Conservation (phyloP, 2,329 filamentous ascomycete species). For the Epichloe elymi region DNA sequence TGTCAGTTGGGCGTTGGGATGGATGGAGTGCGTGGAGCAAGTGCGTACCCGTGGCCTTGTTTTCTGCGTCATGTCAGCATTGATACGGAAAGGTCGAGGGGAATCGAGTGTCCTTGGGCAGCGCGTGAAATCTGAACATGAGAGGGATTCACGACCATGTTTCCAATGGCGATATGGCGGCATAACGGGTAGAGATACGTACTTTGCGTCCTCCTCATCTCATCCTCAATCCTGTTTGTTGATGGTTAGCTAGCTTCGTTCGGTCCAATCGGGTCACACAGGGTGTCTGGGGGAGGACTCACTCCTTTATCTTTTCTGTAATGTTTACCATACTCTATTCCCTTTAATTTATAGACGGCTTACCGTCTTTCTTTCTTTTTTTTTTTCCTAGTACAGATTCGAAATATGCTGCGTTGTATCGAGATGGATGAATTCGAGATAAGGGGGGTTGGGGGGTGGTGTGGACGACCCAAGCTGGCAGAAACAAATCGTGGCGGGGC, state of each 20-base stretch:
- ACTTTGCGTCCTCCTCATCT: constrained; percentile 99
- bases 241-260: constrained; percentile 12
- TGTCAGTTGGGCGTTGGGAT: constrained; percentile 7
- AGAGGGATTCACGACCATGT: too few relatives aligned
- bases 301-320: constrained; percentile 99
- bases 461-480: background rate
- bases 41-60: constrained; percentile 87
- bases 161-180: background rate
- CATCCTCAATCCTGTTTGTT: constrained; percentile 81
- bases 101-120: background rate
- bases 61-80: constrained; percentile 49
- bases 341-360: constrained; percentile 18
- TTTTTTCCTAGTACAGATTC: too few relatives aligned
- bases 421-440: background rate
- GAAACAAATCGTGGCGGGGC: constrained; percentile 3
- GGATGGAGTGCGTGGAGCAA: too few relatives aligned
- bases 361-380: constrained; percentile 12
- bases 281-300: constrained; percentile 19
- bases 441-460: background rate
- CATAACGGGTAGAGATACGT: constrained; percentile 22
- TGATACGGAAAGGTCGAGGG: constrained; percentile 11
- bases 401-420: background rate
- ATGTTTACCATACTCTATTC: constrained; percentile 83
- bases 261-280: constrained; percentile 1
- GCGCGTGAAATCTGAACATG: too few relatives aligned